These are phyloP conservation scores for Yarrowia hollandica DNA, from an alignment of 805 yeast genomes.

Conservation along the genomic window DNA sequence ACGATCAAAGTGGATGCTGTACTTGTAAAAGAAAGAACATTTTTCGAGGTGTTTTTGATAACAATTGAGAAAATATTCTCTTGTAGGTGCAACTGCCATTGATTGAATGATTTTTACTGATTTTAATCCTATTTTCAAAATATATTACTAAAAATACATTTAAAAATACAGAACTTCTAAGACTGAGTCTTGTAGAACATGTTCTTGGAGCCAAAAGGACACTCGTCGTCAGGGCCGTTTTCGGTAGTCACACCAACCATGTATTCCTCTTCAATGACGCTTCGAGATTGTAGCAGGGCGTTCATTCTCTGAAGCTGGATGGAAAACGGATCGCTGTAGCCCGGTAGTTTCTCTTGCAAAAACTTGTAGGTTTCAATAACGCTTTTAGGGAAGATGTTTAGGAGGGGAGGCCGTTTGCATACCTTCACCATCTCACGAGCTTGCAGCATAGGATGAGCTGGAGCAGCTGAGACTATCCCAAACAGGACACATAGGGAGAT, in stretches of 20 bases:
- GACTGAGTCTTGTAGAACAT: background rate
- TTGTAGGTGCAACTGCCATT: too few species aligned
- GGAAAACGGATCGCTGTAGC: background rate
- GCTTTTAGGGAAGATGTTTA: background rate
- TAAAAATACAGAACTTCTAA: background rate
- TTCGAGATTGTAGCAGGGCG: background rate
- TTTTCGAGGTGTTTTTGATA: too few species aligned
- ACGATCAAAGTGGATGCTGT: too few species aligned
- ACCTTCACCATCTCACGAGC: background rate
- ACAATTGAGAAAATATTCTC: too few species aligned
- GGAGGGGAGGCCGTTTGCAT: background rate
- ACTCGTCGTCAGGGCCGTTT: background rate
- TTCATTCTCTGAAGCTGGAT: background rate
- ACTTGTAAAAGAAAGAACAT: too few species aligned
- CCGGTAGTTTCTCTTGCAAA: background rate
- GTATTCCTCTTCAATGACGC: background rate
- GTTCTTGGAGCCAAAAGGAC: constrained; percentile 13
- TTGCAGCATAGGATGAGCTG: background rate
- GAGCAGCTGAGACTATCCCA: background rate
- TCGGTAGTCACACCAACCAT: background rate
- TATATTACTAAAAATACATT: background rate
- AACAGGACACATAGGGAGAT: background rate
- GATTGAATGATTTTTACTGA: background rate
- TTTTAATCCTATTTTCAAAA: background rate
- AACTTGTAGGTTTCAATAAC: background rate